Conservation (phyloP, 2,329 filamentous ascomycete species). For the Cladosporium oxysporum region DNA sequence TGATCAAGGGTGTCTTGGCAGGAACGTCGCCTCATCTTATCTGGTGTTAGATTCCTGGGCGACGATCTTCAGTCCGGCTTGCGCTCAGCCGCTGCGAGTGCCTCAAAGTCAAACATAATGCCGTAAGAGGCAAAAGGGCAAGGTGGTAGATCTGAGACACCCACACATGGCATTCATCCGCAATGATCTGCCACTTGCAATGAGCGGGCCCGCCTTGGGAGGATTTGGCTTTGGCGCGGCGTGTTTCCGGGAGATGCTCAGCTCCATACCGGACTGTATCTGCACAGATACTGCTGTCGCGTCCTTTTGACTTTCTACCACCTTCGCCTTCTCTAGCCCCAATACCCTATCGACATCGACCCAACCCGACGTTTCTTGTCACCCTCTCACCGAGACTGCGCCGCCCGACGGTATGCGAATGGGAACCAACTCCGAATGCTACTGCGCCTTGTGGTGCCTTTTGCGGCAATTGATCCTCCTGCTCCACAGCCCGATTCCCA, state of each 20-base stretch:
- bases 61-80: background rate
- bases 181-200: conserved; percentile 17
- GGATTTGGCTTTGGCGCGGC: conserved; percentile 13
- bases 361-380: background rate
- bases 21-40: conserved; percentile 10
- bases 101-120: conserved; percentile 14
- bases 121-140: conserved; percentile 7
- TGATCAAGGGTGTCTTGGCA: background rate
- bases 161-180: background rate
- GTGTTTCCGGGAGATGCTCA: conserved; percentile 13
- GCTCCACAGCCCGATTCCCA: background rate
- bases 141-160: conserved; percentile 13
- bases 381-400: conserved; percentile 5
- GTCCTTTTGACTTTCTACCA: background rate
- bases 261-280: background rate
- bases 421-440: background rate
- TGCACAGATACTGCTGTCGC: conserved; percentile 4
- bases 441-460: background rate
- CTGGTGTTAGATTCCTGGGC: background rate
- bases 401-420: conserved; percentile 12
- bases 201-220: background rate
- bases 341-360: background rate
- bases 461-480: background rate
- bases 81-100: background rate
- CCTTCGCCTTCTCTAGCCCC: background rate